Base-by-base conservation (phyloP, 1,284 basidiomycete species). In the Taiwanofungus camphoratus region DNA sequence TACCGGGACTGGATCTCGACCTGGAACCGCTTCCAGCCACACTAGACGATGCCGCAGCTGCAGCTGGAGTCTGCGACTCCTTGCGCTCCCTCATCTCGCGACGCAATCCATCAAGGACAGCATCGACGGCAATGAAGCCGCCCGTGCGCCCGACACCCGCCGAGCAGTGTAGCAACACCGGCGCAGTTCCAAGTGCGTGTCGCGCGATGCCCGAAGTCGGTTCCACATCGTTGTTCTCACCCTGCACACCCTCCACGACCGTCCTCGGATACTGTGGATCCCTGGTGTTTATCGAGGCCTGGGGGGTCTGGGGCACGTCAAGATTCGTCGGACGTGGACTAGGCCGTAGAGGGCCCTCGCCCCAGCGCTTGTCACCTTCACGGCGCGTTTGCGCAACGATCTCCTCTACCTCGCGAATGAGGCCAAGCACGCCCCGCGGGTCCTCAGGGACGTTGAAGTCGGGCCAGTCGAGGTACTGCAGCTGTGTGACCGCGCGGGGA, bases 91-190 rank as follows among this genome's bases (percentile, higher is more conserved):
- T 62, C 56, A 85, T 56, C 61, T 92, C 88, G 30, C 75, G 65
- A 47, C 78, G 69, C 2, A 95, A 68, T 0, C 79, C 85, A 57
- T 94, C 90, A 32, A 94, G 67, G 29, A 93, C 73, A 2, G 92
- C 85, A 62, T 94, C 91, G 3, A 94, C 78, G 9, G 88, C 80
- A 57, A 96, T 92, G 62, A 89, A 96, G 30, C 88, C 89, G 19
- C 92, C 92, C 0, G 93, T 96, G 29, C 92, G 76, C 0, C 92
- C 92, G 3, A 95, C 90, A 12, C 92, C 92, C 0, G 92, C 92
- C 15, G 90, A 92, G 59, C 91, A 93, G 66, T 89, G 83, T 46
- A 90, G 60, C 30, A 90, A 57, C 11, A 88, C 73, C 0, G 84
- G 83, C 13, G 61, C 54, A 47, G 63, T 65, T 9, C 70, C 71